Conservation (phyloP, 2,329 filamentous ascomycete species). For the Ceratocystis huliohia region DNA sequence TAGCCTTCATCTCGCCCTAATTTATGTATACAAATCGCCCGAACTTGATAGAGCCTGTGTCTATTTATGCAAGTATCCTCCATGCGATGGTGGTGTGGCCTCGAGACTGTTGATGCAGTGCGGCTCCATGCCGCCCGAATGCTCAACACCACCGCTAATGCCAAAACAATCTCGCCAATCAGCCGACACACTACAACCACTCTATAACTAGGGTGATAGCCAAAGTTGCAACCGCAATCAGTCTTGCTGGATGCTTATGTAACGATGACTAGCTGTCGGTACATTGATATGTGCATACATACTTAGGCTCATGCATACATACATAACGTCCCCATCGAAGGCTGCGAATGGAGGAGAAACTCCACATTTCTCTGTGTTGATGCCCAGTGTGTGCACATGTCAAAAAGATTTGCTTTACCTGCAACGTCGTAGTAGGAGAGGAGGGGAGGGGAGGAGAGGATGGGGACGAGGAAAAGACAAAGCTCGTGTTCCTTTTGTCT, state of each 20-base stretch:
- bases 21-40: background rate
- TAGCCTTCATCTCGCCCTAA: background rate
- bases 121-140: conserved; percentile 1
- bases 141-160: background rate
- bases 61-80: background rate
- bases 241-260: background rate
- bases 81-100: background rate
- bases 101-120: background rate
- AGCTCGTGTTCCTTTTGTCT: background rate
- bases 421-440: background rate
- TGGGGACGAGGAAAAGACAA: background rate
- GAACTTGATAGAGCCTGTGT: background rate
- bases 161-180: background rate
- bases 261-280: no score
- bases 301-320: no score
- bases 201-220: background rate
- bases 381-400: conserved; percentile 7
- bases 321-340: no score
- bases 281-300: no score
- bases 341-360: background rate
- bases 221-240: background rate
- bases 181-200: background rate
- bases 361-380: conserved; percentile 8
- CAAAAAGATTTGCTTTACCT: conserved; percentile 3
- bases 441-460: background rate